Percentiles rank a stretch among this genome's conserved stretches.
Evolutionary conservation across 441 rosid genomes (phyloP).

Genomic region (Populus hybrid): DNA sequence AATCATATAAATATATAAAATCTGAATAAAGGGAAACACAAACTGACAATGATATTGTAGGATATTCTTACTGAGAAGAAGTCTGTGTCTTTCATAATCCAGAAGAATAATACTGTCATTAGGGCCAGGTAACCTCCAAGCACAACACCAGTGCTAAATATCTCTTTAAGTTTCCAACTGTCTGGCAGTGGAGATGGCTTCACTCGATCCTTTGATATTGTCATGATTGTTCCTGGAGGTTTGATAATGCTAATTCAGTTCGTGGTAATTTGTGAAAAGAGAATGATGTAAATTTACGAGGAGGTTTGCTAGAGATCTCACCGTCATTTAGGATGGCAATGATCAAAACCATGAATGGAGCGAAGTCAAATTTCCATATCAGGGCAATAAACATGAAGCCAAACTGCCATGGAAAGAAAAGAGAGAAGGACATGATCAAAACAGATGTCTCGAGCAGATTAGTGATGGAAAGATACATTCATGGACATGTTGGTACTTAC

Average conservation of each 20-base stretch:
- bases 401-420: slow-evolving; percentile 48
- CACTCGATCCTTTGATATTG: slow-evolving; percentile 80
- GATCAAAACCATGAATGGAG: slow-evolving; percentile 86
- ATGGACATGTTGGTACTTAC: slow-evolving; percentile 33
- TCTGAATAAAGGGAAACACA: slow-evolving; percentile 3
- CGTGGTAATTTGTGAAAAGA: neutral
- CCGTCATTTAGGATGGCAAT: slow-evolving; percentile 92
- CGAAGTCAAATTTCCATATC: slow-evolving; percentile 79
- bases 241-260: neutral
- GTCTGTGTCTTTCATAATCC: slow-evolving; percentile 64
- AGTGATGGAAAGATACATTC: neutral
- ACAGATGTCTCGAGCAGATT: neutral
- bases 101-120: slow-evolving; percentile 81
- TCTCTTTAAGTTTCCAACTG: slow-evolving; percentile 87
- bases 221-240: slow-evolving; percentile 78
- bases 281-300: neutral
- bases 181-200: slow-evolving; percentile 92
- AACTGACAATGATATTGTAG: neutral
- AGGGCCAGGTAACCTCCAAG: slow-evolving; percentile 83
- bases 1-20: slow-evolving; percentile 4
- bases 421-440: neutral
- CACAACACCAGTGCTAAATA: slow-evolving; percentile 70
- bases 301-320: slow-evolving; percentile 27
- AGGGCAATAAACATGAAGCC: slow-evolving; percentile 89
- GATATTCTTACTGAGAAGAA: slow-evolving; percentile 59